These are phyloP conservation scores for Alisma plantagoaquatica DNA, from an alignment of 106 monocot genomes.

Conservation along the genomic window DNA sequence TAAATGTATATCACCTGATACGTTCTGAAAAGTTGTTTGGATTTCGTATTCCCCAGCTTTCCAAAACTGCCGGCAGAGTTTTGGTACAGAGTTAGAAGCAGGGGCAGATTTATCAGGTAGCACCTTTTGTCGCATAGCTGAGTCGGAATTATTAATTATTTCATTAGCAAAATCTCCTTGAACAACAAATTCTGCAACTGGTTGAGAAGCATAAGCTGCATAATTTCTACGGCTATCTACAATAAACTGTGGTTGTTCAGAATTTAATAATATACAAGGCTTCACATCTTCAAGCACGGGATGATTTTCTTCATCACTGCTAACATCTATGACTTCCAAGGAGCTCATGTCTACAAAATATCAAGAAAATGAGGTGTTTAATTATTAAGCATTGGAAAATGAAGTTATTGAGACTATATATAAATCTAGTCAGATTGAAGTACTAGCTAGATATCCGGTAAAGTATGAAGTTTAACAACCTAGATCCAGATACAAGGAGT, in stretches of 20 bases:
- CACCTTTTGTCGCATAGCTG: neutral
- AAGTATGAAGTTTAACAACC: too few relatives aligned
- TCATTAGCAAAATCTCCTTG: conserved; percentile 4
- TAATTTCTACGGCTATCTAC: neutral
- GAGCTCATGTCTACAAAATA: too few relatives aligned
- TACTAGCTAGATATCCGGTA: too few relatives aligned
- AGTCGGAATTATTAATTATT: neutral
- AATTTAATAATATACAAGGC: conserved; percentile 8
- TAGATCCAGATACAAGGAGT: too few relatives aligned
- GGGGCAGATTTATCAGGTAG: neutral
- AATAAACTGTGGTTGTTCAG: conserved; percentile 1
- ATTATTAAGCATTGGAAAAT: too few relatives aligned
- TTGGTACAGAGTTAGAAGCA: conserved; percentile 1
- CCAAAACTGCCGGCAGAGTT: conserved; percentile 70
- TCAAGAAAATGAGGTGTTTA: too few relatives aligned
- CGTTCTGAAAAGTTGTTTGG: conserved; percentile 8
- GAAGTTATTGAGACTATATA: too few relatives aligned
- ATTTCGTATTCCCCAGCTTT: conserved; percentile 76
- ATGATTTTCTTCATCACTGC: conserved; percentile 41
- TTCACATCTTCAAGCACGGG: conserved; percentile 19
- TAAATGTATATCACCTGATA: too few relatives aligned
- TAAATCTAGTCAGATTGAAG: too few relatives aligned
- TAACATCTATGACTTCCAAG: conserved; percentile 31
- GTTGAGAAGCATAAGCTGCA: neutral
- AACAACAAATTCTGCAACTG: conserved; percentile 4